These are phyloP conservation scores for Dryas drummondii DNA, from an alignment of 306 rosid genomes.

Conservation along the genomic window DNA sequence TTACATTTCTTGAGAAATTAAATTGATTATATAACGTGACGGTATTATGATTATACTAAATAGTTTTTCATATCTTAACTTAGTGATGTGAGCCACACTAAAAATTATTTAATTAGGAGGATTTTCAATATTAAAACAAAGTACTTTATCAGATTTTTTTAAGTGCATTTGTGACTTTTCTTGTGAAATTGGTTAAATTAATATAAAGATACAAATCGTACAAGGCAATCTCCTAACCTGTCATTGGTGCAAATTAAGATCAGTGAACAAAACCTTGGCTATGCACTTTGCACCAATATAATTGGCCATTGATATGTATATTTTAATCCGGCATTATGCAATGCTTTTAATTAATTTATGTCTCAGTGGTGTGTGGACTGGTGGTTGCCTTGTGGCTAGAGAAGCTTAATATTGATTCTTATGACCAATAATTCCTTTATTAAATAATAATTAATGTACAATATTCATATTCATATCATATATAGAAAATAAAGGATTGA, in stretches of 20 bases:
- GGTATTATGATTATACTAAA: too few relatives aligned
- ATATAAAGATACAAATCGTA: not conserved
- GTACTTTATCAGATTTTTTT: not conserved
- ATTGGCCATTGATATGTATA: not conserved
- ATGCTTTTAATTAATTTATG: not conserved
- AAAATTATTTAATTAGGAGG: not conserved
- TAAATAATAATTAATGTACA: not conserved
- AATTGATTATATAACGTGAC: too few relatives aligned
- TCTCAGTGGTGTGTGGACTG: not conserved
- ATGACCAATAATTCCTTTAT: conserved; percentile 12
- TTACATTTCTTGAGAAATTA: too few relatives aligned
- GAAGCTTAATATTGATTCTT: not conserved
- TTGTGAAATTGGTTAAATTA: not conserved
- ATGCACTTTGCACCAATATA: conserved; percentile 21
- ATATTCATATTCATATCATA: not conserved
- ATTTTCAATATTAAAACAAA: not conserved
- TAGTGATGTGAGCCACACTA: too few relatives aligned
- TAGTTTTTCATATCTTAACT: too few relatives aligned
- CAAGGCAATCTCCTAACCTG: not conserved
- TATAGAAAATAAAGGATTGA: not conserved
- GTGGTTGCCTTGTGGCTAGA: conserved; percentile 4
- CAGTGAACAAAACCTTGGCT: not conserved
- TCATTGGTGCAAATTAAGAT: not conserved
- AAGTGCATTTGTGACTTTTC: conserved; percentile 1
- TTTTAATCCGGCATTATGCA: not conserved